phyloP scores from a whole-genome alignment of 805 yeast species.

The Helenozyma baotianmanensis region DNA sequence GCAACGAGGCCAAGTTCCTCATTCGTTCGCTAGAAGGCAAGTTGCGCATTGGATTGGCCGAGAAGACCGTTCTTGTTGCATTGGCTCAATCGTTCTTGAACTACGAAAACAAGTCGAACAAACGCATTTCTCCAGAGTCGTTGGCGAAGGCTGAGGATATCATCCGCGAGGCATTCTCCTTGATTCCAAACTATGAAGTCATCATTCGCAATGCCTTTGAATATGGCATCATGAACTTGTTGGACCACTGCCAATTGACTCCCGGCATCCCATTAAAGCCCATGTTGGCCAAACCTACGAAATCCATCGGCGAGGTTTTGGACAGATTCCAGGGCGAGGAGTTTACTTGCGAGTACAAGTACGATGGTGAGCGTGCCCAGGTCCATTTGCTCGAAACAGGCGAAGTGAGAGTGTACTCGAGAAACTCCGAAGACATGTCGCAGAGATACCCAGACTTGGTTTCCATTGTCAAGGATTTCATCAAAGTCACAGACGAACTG shows the following conservation, averaged over 20 bases:
- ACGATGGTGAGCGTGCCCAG: slow-evolving; percentile 98
- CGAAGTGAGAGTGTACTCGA: slow-evolving; percentile 71
- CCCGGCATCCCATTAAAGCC: slow-evolving; percentile 97
- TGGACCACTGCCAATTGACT: slow-evolving; percentile 65
- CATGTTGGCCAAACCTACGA: slow-evolving; percentile 97
- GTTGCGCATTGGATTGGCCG: slow-evolving; percentile 88
- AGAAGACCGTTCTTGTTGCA: slow-evolving; percentile 81
- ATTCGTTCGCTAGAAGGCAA: slow-evolving; percentile 92
- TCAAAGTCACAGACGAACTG: slow-evolving; percentile 26
- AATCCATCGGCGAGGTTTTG: slow-evolving; percentile 84
- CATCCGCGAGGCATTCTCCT: slow-evolving; percentile 82
- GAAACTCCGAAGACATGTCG: slow-evolving; percentile 97
- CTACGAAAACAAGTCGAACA: slow-evolving; percentile 42
- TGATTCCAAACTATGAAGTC: slow-evolving; percentile 84
- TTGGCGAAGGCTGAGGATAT: slow-evolving; percentile 67
- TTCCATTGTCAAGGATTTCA: slow-evolving; percentile 58
- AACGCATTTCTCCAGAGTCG: slow-evolving; percentile 34
- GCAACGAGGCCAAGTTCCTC: slow-evolving; percentile 78
- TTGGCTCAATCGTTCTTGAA: slow-evolving; percentile 77
- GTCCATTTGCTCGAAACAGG: slow-evolving; percentile 71
- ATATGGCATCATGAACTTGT: slow-evolving; percentile 62
- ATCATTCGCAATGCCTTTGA: slow-evolving; percentile 62
- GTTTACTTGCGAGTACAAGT: slow-evolving; percentile 94
- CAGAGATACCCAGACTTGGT: slow-evolving; percentile 90
- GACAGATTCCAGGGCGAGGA: slow-evolving; percentile 80